A percentile compares a stretch with the other conserved stretches of the same genome.
phyloP scores from a whole-genome alignment of 176 grass and related monocot genomes.

The Juncus effusus region DNA sequence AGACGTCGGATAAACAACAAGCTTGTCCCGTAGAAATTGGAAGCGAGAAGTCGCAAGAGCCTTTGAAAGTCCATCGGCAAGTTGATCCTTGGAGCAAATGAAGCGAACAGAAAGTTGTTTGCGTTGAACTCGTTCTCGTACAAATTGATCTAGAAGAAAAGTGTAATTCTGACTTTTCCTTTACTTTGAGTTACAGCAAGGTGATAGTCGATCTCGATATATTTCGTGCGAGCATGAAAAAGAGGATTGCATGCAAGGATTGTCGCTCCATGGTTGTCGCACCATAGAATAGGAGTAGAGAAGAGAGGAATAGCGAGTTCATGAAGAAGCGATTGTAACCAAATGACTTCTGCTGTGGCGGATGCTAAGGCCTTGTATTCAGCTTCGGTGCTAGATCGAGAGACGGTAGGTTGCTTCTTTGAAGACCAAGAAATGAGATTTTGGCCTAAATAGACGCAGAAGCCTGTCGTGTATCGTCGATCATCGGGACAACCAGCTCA shows the following conservation, averaged over 20 bases:
- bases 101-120: not conserved
- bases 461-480: too few species aligned
- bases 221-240: not conserved
- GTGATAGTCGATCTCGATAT: not conserved
- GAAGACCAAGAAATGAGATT: too few species aligned
- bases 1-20: too few species aligned
- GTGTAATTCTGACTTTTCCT: too few species aligned
- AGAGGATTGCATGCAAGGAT: not conserved
- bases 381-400: not conserved
- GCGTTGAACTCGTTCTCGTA: not conserved
- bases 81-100: not conserved
- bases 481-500: too few species aligned
- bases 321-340: not conserved
- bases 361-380: not conserved
- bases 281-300: not conserved
- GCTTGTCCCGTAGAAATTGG: too few species aligned
- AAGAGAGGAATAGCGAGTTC: not conserved
- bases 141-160: too few species aligned
- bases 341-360: not conserved
- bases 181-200: not conserved
- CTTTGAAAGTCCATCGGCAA: not conserved
- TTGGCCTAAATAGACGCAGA: too few species aligned
- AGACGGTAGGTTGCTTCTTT: not conserved
- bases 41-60: not conserved
- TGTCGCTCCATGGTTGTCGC: conserved; percentile 2